A percentile compares a stretch with the other conserved stretches of the same genome.
Conservation (phyloP, 1,284 basidiomycete species). For the Ceratobasidium sp. region DNA sequence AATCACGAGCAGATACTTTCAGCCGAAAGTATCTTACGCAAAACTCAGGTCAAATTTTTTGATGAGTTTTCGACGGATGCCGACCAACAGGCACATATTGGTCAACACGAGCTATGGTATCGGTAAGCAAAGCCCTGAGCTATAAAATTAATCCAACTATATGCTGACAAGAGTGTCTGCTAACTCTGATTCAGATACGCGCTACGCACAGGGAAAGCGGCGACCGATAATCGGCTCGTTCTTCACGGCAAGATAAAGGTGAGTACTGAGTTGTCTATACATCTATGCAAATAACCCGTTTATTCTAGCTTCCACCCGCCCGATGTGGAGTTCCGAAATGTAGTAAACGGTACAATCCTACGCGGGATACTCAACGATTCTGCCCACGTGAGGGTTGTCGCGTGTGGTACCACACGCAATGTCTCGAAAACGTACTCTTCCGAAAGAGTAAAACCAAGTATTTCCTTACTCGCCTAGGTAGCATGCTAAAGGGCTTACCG, state of each 20-base stretch:
- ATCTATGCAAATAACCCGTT: not conserved
- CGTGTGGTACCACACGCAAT: not conserved
- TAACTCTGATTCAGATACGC: not conserved
- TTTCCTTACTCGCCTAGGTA: not conserved
- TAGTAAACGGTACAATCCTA: not conserved
- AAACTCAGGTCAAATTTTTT: not conserved
- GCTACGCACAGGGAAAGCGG: not conserved
- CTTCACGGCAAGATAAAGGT: not conserved
- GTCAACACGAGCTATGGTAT: not conserved
- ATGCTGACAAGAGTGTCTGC: not conserved
- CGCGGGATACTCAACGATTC: not conserved
- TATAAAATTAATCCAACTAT: not conserved
- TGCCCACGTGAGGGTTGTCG: conserved; percentile 14
- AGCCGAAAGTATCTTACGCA: not conserved
- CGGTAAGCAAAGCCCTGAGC: not conserved
- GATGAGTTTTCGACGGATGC: not conserved
- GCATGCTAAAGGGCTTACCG: conserved; percentile 5
- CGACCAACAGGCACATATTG: not conserved
- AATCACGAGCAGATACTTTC: conserved; percentile 13
- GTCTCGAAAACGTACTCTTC: not conserved
- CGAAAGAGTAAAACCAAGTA: not conserved
- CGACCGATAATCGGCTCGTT: not conserved
- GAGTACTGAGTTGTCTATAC: not conserved
- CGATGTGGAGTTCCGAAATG: not conserved
- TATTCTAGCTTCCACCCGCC: conserved; percentile 1